phyloP scores from a whole-genome alignment of 2,329 filamentous ascomycete genomes.

The Verticillium longisporum region DNA sequence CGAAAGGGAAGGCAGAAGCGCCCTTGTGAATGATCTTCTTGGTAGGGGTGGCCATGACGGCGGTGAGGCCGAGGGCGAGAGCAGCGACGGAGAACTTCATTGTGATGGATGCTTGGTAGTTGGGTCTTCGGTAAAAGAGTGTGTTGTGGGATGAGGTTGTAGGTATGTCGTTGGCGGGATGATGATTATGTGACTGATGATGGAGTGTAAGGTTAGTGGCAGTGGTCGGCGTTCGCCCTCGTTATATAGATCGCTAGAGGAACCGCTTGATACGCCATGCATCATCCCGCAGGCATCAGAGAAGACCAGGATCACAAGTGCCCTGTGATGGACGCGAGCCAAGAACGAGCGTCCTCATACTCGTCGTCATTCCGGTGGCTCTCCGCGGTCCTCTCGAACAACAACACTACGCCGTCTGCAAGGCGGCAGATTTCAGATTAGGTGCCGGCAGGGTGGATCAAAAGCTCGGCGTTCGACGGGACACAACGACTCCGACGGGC shows the following conservation, averaged over 20 bases:
- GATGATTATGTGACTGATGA: neutral
- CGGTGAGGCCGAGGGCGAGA: slow-evolving; percentile 14
- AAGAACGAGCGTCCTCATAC: neutral
- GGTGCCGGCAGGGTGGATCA: neutral
- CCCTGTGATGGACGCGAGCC: neutral
- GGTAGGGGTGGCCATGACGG: slow-evolving; percentile 13
- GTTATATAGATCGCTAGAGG: neutral
- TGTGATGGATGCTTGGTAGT: slow-evolving; percentile 3
- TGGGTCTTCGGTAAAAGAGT: neutral
- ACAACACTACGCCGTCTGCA: neutral
- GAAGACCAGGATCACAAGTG: neutral
- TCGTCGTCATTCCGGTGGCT: neutral
- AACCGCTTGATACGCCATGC: neutral
- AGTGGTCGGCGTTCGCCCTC: neutral
- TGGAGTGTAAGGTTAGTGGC: no score
- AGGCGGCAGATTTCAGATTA: neutral
- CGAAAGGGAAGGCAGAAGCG: slow-evolving; percentile 15
- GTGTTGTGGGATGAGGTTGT: neutral
- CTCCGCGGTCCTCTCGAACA: neutral
- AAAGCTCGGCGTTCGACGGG: neutral
- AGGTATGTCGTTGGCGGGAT: neutral
- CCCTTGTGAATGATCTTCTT: slow-evolving; percentile 9
- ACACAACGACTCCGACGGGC: neutral
- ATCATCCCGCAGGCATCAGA: neutral
- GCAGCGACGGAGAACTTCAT: slow-evolving; percentile 18